Evolutionary conservation across 1,284 basidiomycete genomes (phyloP), one percentile per base, ranked within the genome.

Genomic region (Boletus albobrunnescens): DNA sequence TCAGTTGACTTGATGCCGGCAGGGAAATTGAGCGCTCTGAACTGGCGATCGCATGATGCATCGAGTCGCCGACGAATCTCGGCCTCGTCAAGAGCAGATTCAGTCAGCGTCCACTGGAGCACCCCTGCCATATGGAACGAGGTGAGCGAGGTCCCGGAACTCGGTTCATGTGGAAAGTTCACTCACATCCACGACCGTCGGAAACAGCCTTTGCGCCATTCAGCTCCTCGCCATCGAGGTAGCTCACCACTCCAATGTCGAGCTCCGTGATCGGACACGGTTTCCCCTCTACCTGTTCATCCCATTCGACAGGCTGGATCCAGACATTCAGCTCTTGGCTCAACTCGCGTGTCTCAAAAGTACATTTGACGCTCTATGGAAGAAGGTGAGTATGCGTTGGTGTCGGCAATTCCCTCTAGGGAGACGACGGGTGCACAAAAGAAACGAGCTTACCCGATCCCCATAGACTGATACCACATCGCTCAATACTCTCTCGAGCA

Each of bases 401-500:
- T n/a, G 16, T 13, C n/a, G 24, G 16, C 17, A 3, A 6, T 19
- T 6, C 28, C 23, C 3, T 16, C 16, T 3, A 10, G n/a, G n/a
- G 8, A 44, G 36, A 22, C 10, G 19, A 30, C 7, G 35, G 43
- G 28, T 28, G 13, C 60, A 22, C 22, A 13, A 27, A 35, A 4
- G 14, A 8, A 30, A 13, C 1, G 16, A 12, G 53, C 77, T 42
- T 44, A 86, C 87, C 70, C 88, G 67, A 8, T 75, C 65, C 0
- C 89, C 88, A 67, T 87, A 93, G 46, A 79, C 74, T 1, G 64
- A 58, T 1, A 76, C 72, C 3, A 88, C 77, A 47, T 85, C 78
- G 6, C 81, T 72, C 23, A 87, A 66, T 4, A 94, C 66, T 7
- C 68, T 67, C 65, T 98, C 93, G 52, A 97, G 71, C 14, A 96